Percentiles rank a stretch among this genome's conserved stretches.
Conservation (phyloP, 2,329 filamentous ascomycete species). For the Talaromyces sp. region DNA sequence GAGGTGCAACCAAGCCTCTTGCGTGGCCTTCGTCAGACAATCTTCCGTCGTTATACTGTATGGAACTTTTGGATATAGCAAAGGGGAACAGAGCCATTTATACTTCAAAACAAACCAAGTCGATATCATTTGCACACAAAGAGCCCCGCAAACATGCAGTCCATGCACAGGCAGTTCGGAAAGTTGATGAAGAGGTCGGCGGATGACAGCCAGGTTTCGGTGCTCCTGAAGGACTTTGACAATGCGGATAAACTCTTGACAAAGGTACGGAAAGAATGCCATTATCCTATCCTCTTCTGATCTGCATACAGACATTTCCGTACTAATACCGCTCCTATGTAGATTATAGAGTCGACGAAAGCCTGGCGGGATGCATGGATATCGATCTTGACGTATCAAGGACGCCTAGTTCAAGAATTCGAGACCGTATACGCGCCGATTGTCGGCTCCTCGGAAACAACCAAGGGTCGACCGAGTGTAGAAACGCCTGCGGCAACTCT, state of each 20-base stretch:
- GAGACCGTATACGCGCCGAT: slow-evolving; percentile 73
- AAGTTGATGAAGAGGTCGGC: slow-evolving; percentile 65
- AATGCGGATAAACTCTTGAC: slow-evolving; percentile 70
- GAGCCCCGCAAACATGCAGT: slow-evolving; percentile 28
- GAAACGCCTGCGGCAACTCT: slow-evolving; percentile 60
- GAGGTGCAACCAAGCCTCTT: not conserved
- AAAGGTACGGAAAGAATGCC: slow-evolving; percentile 49
- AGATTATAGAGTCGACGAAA: slow-evolving; percentile 72
- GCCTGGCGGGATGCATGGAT: slow-evolving; percentile 76
- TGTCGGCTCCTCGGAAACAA: slow-evolving; percentile 57
- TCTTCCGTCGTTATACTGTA: not conserved
- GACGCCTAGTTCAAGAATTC: slow-evolving; percentile 61
- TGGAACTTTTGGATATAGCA: not conserved
- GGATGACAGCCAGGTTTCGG: slow-evolving; percentile 70
- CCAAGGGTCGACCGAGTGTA: slow-evolving; percentile 50
- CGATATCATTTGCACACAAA: not conserved
- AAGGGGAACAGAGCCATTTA: not conserved
- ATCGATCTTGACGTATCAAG: slow-evolving; percentile 63
- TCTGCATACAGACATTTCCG: not conserved
- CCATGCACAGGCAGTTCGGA: slow-evolving; percentile 67
- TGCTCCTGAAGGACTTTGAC: slow-evolving; percentile 72
- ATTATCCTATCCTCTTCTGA: not conserved
- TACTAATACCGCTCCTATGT: slow-evolving; percentile 7
- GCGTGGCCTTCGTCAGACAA: not conserved
- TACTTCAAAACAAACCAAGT: not conserved